Conservation (phyloP, 441 rosid species). For the Adansonia grandidieri region DNA sequence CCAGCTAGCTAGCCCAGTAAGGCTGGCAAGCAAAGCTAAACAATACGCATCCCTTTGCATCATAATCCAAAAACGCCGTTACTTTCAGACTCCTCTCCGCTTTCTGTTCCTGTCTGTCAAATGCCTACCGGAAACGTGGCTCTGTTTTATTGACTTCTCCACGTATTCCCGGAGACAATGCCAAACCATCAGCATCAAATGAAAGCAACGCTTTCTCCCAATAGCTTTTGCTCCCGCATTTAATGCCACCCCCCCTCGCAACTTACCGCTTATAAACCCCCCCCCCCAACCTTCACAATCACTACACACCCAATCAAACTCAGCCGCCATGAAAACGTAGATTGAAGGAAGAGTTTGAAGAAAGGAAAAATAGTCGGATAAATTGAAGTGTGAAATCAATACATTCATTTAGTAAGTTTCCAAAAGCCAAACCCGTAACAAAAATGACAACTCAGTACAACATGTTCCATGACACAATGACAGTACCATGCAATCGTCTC, state of each 20-base stretch:
- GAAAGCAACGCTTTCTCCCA: constrained; percentile 41
- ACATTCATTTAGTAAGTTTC: background rate
- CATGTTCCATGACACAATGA: no score
- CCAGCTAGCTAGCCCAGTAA: background rate
- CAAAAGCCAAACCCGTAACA: background rate
- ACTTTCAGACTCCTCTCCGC: constrained; percentile 4
- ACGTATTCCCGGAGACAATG: constrained; percentile 17
- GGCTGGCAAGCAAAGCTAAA: constrained; percentile 8
- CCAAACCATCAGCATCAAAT: constrained; percentile 21
- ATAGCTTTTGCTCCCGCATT: constrained; percentile 49
- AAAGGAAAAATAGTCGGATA: no score
- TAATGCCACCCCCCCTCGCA: constrained; percentile 29
- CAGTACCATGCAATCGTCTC: no score
- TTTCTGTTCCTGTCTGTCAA: background rate
- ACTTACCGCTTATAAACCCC: background rate
- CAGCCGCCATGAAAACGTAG: background rate
- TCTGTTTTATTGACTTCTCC: background rate
- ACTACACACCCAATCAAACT: background rate
- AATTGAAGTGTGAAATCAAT: background rate
- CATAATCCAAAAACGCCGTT: constrained; percentile 22
- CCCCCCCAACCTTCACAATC: background rate
- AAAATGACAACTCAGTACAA: background rate
- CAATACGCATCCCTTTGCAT: background rate
- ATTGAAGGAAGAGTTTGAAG: background rate
- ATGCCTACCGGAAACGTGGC: constrained; percentile 30